A percentile compares a stretch with the other conserved stretches of the same genome.
Conservation (phyloP, 257 asterid species). For the Coffea canephora region DNA sequence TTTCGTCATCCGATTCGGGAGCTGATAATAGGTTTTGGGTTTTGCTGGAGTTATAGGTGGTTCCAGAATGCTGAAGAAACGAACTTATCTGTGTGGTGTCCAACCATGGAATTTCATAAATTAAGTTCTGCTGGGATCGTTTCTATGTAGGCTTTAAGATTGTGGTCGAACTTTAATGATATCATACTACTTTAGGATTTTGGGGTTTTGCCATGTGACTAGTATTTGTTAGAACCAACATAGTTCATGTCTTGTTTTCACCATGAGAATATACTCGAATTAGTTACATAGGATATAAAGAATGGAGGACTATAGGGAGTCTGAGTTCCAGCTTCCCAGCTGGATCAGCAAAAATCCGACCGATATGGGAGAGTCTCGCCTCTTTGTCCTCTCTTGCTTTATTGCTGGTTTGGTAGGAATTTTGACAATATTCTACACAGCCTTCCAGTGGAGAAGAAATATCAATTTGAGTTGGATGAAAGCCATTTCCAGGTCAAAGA, state of each 20-base stretch:
- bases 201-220: not conserved
- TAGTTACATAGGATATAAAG: constrained; percentile 25
- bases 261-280: not conserved
- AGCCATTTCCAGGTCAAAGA: constrained; percentile 96
- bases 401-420: constrained; percentile 77
- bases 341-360: constrained; percentile 68
- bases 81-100: not conserved
- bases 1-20: not conserved
- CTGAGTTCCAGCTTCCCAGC: constrained; percentile 58
- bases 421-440: constrained; percentile 73
- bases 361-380: constrained; percentile 70
- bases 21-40: not conserved
- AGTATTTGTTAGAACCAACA: not conserved
- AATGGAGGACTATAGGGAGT: constrained; percentile 79
- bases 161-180: not conserved
- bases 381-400: constrained; percentile 69
- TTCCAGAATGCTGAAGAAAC: not conserved
- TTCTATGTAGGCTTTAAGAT: not conserved
- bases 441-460: constrained; percentile 94
- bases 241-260: not conserved
- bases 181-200: not conserved
- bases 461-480: constrained; percentile 86
- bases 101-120: not conserved
- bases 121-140: not conserved
- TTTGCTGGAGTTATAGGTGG: not conserved